Base-by-base conservation (phyloP, 352 stramenopile genomes). In the Pythium inflatum region DNA sequence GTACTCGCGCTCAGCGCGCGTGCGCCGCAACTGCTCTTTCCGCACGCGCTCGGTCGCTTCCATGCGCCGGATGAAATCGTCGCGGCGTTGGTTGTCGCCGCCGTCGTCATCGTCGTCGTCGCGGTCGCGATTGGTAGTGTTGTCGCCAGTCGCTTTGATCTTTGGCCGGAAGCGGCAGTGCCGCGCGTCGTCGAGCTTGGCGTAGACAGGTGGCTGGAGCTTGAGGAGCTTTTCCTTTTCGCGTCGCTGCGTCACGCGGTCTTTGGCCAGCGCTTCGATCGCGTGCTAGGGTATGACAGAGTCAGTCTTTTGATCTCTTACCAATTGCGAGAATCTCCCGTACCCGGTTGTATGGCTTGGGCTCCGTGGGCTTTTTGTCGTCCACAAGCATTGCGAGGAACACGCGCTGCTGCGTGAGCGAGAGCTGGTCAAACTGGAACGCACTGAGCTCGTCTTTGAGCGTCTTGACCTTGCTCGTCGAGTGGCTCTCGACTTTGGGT, bases 61-160 rank as follows among this genome's bases (percentile, higher is more conserved):
- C 80, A 91, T 91, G 27, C 83, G 85, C 0, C 83, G 82, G 48
- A 93, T 75, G 51, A 93, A 90, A 59, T 90, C 85, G 46, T 90
- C 77, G 28, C 71, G 79, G 1, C 76, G 71, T 60, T 71, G 68
- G 60, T 62, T 71, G 55, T 66, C 67, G 49, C 48, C 74, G 22
- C 72, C 73, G 43, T 90, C 82, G 20, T 79, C 81, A 13, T 86
- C 76, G 48, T 79, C 76, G 46, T 78, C 49, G 46, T 56, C 28
- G 6, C 58, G 45, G 5, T 24, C 43, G 48, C 40, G 71, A 65
- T 54, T 68, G 36, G 66, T 18, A 22, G 11, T 63, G 31, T 60
- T n/a, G n/a, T n/a, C 75, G 7, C 54, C 70, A 20, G 59, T 64
- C 11, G 73, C 68, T 48, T 77, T 70, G 25, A 83, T 59, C 2